Base-by-base conservation (phyloP, 805 yeast genomes). In the Yarrowia sp. region DNA sequence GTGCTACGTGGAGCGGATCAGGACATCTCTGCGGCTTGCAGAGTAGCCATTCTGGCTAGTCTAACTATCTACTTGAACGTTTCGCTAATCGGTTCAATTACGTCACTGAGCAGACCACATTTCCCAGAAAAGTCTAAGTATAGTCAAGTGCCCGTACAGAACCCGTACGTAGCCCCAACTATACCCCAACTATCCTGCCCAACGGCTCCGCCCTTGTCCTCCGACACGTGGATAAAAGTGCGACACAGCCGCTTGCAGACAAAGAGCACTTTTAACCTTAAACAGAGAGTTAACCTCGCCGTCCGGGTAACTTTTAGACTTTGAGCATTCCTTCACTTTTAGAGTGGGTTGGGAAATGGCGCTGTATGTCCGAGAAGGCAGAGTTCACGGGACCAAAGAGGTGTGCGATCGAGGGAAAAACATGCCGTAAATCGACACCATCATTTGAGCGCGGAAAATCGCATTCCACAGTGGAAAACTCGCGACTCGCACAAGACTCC, bases 231-330 rank as follows among this genome's bases (percentile, higher is more conserved):
- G 65, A 59, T 59, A 43, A 22, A 42, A 43, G 52, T 35, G 46
- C 52, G 46, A 59, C 65, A 59, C 65, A 59, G 65, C 65, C 65
- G 65, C 52, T 43, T 59, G 32, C 65, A 43, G 50, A 59, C 65
- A 59, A 43, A 45, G 52, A 42, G 40, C n/a, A 7, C 36, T n/a
- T 8, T 26, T 5, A 59, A 59, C 42, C 35, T 45, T 59, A 59
- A 35, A 16, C 9, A 12, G 14, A 45, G 35, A 36, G 52, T 59
- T 59, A 59, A 35, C 42, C 42, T 59, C 64, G 49, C 41, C 41
- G 42, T n/a, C 65, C 65, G 65, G 65, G 65, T 59, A 59, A 59
- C 52, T 59, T 59, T 43, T 59, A 59, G 10, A 32, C 48, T 59
- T 59, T 59, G 43, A 10, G 35, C 45, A 40, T 53, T 40, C 59